Evolutionary conservation across 2,329 filamentous ascomycete genomes (phyloP), one percentile per base, ranked within the genome.

Genomic region (Pseudocercospora cruenta): DNA sequence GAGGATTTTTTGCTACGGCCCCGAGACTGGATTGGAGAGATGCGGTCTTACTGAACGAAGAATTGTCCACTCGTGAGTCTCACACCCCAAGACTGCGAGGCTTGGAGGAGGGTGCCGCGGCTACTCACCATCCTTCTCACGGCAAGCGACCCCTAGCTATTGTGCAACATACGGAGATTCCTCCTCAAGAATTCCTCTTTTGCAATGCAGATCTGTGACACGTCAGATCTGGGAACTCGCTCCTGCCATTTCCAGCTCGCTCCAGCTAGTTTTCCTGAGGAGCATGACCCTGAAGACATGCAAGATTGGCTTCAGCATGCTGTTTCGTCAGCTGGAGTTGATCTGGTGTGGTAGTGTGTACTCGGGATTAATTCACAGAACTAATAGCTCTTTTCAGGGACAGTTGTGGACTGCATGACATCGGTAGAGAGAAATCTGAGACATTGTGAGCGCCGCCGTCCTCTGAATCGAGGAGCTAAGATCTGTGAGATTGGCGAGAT

Each of bases 401-500:
- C 31, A 33, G 9, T 12, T 33, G 31, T 33, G 31, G 31, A 33
- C 31, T 39, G 36, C 36, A 54, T 54, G 51, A 54, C 51, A 54
- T 54, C 19, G 51, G 51, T 8, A 28, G 2, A 54, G 24, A 28
- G 16, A 39, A 39, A 39, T 24, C 22, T 26, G 24, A 54, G 51
- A 54, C 51, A 28, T 28, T 54, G 22, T 21, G 10, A 24, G 45
- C 19, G 45, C 51, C 24, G 21, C 49, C 22, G 22, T 53, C 10
- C 19, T 53, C 49, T 53, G 49, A 53, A 53, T 53, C 49, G 49
- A 26, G 49, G 21, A 55, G 51, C 26, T 28, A 19, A 55, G 26
- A n/a, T 33, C 26, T 55, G 51, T 33, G 26, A 55, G 51, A 55
- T 55, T 55, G 51, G 51, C 51, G 26, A 55, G 51, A 55, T 55